phyloP scores from a whole-genome alignment of 2,329 filamentous ascomycete species.

The Fragosphaeria purpurea region DNA sequence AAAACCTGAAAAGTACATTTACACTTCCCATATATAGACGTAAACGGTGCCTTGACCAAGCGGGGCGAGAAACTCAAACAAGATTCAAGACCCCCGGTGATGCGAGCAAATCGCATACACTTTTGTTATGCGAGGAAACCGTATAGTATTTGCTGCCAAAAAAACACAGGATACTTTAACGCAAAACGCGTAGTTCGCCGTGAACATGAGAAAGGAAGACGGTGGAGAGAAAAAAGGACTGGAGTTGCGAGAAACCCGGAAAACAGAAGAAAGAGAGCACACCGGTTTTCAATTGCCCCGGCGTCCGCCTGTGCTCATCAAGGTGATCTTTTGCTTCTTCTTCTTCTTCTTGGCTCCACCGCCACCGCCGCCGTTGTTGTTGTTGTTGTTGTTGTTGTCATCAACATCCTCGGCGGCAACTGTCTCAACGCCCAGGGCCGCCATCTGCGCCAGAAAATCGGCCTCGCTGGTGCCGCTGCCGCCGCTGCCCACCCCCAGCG shows the following conservation, averaged over 20 bases:
- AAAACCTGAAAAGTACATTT: too few relatives aligned
- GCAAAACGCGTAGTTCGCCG: too few relatives aligned
- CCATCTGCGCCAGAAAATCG: constrained; percentile 50
- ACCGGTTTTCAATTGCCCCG: constrained; percentile 23
- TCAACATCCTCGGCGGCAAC: constrained; percentile 12
- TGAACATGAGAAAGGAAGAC: too few relatives aligned
- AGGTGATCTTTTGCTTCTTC: constrained; percentile 62
- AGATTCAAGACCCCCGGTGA: too few relatives aligned
- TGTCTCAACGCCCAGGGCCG: constrained; percentile 37
- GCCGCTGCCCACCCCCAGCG: constrained; percentile 37
- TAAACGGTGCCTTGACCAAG: too few relatives aligned
- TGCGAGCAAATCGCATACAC: too few relatives aligned
- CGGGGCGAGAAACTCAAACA: too few relatives aligned
- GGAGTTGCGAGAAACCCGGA: not conserved
- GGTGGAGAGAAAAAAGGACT: not conserved
- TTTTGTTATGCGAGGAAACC: too few relatives aligned
- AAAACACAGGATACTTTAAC: too few relatives aligned
- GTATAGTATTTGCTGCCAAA: too few relatives aligned
- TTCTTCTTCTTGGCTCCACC: constrained; percentile 47
- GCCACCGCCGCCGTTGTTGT: constrained; percentile 9
- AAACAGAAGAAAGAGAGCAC: not conserved
- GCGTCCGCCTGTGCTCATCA: constrained; percentile 58
- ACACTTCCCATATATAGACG: too few relatives aligned
- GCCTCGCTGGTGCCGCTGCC: constrained; percentile 20
- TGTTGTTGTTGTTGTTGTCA: constrained; percentile 9